Conservation (phyloP, 352 stramenopile species). For the Phytophthora pseudosyringae region DNA sequence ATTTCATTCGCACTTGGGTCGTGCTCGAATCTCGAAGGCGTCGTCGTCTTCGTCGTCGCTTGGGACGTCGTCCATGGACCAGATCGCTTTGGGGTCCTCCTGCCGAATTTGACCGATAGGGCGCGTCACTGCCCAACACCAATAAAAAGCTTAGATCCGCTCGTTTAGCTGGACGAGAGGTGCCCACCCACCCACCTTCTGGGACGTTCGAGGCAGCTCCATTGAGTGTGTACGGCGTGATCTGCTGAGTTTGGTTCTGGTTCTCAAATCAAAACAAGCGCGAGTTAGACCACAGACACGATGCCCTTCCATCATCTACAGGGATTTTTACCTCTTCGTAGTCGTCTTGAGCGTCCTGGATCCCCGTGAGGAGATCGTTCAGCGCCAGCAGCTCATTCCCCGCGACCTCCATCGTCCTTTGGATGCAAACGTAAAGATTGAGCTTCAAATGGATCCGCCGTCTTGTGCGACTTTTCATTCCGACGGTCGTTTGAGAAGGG, state of each 20-base stretch:
- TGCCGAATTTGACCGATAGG: constrained; percentile 76
- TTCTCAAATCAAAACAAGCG: not conserved
- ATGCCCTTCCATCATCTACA: not conserved
- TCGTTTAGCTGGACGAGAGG: not conserved
- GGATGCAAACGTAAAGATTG: constrained; percentile 4
- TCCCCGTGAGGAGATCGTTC: constrained; percentile 39
- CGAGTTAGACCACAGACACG: not conserved
- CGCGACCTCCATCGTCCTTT: constrained; percentile 37
- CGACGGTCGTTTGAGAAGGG: not conserved
- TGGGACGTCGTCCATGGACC: constrained; percentile 68
- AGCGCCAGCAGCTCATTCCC: constrained; percentile 42
- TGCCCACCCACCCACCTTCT: constrained; percentile 33
- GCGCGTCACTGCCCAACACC: constrained; percentile 45
- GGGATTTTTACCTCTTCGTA: constrained; percentile 31
- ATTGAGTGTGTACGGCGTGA: constrained; percentile 37
- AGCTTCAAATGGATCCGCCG: constrained; percentile 10
- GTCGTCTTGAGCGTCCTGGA: constrained; percentile 29
- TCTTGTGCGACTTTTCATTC: constrained; percentile 34
- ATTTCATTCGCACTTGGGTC: constrained; percentile 71
- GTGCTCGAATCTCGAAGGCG: constrained; percentile 53
- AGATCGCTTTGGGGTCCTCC: constrained; percentile 74
- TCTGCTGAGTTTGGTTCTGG: constrained; percentile 23
- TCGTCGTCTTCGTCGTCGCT: constrained; percentile 84
- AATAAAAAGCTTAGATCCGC: not conserved
- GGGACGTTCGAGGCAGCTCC: constrained; percentile 21